Percentiles rank a stretch among this genome's conserved stretches.
phyloP scores from a whole-genome alignment of 768 basidiomycete genomes.

The Auricularia sp. region DNA sequence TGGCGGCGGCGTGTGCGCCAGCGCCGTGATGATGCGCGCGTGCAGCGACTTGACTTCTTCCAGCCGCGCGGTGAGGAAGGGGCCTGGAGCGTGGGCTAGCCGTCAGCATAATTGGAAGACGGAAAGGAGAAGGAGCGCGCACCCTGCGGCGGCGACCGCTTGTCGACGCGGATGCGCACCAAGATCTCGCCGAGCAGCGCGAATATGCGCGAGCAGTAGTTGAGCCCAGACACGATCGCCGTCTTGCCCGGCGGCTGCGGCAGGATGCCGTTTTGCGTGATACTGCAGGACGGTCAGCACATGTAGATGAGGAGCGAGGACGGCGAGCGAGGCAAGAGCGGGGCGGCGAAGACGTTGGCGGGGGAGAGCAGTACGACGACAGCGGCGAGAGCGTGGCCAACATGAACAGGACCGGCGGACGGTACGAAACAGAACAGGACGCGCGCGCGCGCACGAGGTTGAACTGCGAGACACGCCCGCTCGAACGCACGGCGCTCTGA shows the following conservation, averaged over 20 bases:
- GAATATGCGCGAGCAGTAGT: conserved; percentile 80
- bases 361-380: too few species aligned
- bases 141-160: conserved; percentile 74
- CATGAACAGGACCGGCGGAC: too few species aligned
- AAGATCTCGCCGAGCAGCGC: conserved; percentile 79
- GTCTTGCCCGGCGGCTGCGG: conserved; percentile 84
- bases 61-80: conserved; percentile 73
- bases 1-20: conserved; percentile 67
- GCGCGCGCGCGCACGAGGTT: too few species aligned
- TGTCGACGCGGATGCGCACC: conserved; percentile 79
- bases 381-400: too few species aligned
- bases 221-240: conserved; percentile 75
- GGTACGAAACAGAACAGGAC: too few species aligned
- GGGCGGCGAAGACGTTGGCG: too few species aligned
- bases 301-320: neutral
- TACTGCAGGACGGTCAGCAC: conserved; percentile 31
- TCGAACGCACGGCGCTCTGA: too few species aligned
- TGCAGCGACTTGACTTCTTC: conserved; percentile 80
- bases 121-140: neutral
- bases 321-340: too few species aligned
- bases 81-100: conserved; percentile 14
- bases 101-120: neutral
- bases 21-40: conserved; percentile 59
- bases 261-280: conserved; percentile 74
- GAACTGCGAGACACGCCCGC: too few species aligned